Evolutionary conservation across 768 basidiomycete species (phyloP).

Genomic region (Mycena leptocephala): DNA sequence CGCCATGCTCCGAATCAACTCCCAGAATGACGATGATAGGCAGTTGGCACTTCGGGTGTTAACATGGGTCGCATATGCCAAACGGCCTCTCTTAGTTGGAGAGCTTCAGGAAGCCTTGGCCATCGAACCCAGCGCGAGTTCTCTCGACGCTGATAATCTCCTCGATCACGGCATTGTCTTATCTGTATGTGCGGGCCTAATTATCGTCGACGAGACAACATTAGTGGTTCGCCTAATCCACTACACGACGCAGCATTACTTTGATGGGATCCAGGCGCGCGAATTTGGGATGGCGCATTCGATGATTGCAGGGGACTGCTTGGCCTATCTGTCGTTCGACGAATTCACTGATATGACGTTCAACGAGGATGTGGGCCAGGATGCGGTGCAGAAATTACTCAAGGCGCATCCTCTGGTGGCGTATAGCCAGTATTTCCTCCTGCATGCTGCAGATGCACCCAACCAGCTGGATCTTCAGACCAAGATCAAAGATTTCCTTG

Average conservation of each 20-base stretch:
- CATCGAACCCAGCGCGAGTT: not conserved
- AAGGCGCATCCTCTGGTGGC: not conserved
- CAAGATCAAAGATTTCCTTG: not conserved
- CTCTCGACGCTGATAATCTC: not conserved
- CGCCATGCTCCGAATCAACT: not conserved
- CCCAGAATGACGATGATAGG: not conserved
- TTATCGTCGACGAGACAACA: not conserved
- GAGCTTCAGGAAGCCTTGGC: not conserved
- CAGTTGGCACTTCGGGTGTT: not conserved
- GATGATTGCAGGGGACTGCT: not conserved
- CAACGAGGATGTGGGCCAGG: not conserved
- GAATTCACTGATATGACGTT: not conserved
- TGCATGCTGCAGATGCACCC: not conserved
- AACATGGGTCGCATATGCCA: not conserved
- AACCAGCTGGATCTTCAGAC: not conserved
- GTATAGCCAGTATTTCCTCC: not conserved
- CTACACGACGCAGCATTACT: not conserved
- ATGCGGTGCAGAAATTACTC: not conserved
- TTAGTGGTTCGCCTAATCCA: not conserved
- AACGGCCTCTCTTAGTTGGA: not conserved
- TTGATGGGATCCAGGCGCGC: not conserved
- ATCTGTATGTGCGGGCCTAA: not conserved
- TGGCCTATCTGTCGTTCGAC: not conserved
- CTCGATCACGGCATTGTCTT: not conserved
- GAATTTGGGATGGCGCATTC: not conserved